Base-by-base conservation (phyloP, 2,329 filamentous ascomycete species). In the Diaporthe capsici region DNA sequence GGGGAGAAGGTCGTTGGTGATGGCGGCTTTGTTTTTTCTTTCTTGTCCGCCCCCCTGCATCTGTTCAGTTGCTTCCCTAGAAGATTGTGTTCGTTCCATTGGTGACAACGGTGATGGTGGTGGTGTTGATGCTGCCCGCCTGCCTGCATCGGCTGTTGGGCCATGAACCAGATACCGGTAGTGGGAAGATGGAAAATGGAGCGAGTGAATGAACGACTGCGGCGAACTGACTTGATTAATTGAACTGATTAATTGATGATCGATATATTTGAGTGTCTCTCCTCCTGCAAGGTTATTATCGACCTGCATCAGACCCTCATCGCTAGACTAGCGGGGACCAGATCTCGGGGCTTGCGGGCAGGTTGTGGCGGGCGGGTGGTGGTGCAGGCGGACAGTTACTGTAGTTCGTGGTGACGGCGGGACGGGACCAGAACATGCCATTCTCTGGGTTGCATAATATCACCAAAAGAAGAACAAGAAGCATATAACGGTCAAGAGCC, bases 91-190 rank as follows among this genome's bases (percentile, higher is more conserved):
- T 37, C 37, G 39, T 44, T 13, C 42, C 5, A 44, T 44, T 44
- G n/a, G 58, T 63, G 37, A 22, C 22, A 6, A 22, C 13, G 55
- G 1, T 10, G 10, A 10, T 39, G 37, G 37, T 39, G 37, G 37
- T 39, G 37, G 0, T 39, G 37, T 39, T 39, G 53, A 22, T 58
- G 55, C 8, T 58, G 55, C 10, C 22, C 63, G 63, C 72, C 28
- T 60, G 63, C 53, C 70, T 70, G 72, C 63, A 74, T 61, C 68
- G 51, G 57, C 57, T 15, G 15, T 39, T 51, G 31, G 28, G 42
- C 42, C n/a, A 31, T 58, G 53, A 44, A 22, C 2, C 58, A 9
- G 15, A 22, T 15, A 31, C 37, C 49, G 39, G 39, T 17, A 37
- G 49, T 57, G 37, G 28, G 9, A 20, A 20, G n/a, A 28, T n/a